Base-by-base conservation (phyloP, 2,329 filamentous ascomycete species). In the Diaporthe destruens region DNA sequence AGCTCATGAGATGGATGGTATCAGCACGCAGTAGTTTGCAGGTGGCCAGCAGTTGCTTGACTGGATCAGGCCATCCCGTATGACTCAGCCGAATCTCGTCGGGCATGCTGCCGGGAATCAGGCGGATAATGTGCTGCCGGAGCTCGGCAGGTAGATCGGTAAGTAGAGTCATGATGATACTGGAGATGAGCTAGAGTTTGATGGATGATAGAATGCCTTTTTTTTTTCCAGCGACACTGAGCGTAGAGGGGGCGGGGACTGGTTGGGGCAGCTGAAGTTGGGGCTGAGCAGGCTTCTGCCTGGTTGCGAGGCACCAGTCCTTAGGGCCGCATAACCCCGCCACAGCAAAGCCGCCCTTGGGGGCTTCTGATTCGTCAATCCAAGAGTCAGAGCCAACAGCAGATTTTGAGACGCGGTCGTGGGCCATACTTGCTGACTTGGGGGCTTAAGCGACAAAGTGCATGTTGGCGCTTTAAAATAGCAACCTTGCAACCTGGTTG, bases 21-120 rank as follows among this genome's bases (percentile, higher is more conserved):
- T 63, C 57, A 18, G 42, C 57, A 16, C 57, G 39, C 16, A 61
- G 39, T n/a, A 16, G 2, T 9, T 61, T 61, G 39, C 57, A 47
- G 12, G 57, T 63, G 9, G 4, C 23, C 7, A 63, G 42, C 42
- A 63, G 25, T 12, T 47, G 42, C 18, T 23, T 34, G 20, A 23
- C 42, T 7, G 25, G 42, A 0, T 44, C 23, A 7, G 57, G 39
- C 23, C 23, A 61, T 5, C 23, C n/a, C 3, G 2, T 12, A 7
- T 44, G 36, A 11, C 25, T 18, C 2, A 61, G 57, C 20, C 3
- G 39, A 23, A 47, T 20, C 44, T 47, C 57, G 14, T 44, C 36
- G 4, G 57, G 57, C 16, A 2, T 25, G 16, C 14, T 20, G 9
- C 57, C 57, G 3, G 57, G 57, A 29, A 47, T 61, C 16, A 32